These are phyloP conservation scores for Hyphopichia buzzinii DNA, from an alignment of 1,139 yeast species.

Conservation along the genomic window DNA sequence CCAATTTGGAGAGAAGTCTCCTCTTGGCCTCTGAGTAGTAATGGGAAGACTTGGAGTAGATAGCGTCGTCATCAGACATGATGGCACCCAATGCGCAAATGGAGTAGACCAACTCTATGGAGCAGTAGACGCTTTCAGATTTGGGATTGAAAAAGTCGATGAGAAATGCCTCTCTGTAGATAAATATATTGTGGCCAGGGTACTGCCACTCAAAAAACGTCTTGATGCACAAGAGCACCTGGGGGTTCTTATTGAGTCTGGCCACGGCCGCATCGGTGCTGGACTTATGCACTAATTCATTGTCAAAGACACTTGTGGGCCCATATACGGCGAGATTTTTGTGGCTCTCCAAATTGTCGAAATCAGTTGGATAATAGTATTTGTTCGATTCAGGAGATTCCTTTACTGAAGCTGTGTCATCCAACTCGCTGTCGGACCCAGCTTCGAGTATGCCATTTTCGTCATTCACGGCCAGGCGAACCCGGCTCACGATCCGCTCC, in stretches of 20 bases:
- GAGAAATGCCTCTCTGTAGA: constrained; percentile 64
- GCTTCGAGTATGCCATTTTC: constrained; percentile 5
- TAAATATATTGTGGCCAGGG: constrained; percentile 61
- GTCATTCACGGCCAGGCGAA: constrained; percentile 18
- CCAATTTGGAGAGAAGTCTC: constrained; percentile 38
- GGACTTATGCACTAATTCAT: constrained; percentile 23
- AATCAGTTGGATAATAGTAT: constrained; percentile 9
- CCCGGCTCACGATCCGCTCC: constrained; percentile 22
- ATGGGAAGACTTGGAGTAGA: constrained; percentile 34
- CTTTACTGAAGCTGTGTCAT: neutral
- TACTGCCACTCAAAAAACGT: constrained; percentile 64
- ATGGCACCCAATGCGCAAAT: constrained; percentile 58
- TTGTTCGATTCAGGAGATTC: constrained; percentile 1
- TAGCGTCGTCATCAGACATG: constrained; percentile 43
- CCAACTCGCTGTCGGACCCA: neutral
- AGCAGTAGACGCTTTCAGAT: constrained; percentile 47
- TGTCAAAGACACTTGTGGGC: constrained; percentile 50
- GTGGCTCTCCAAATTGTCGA: constrained; percentile 6
- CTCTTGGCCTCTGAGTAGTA: constrained; percentile 49
- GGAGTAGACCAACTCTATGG: constrained; percentile 50
- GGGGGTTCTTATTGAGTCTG: constrained; percentile 39
- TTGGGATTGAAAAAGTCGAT: constrained; percentile 54
- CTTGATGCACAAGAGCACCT: constrained; percentile 48
- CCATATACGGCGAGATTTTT: constrained; percentile 38
- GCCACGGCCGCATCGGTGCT: constrained; percentile 7